These are phyloP conservation scores for Penicillium sp. DNA, from an alignment of 2,329 filamentous ascomycete genomes.

Conservation along the genomic window DNA sequence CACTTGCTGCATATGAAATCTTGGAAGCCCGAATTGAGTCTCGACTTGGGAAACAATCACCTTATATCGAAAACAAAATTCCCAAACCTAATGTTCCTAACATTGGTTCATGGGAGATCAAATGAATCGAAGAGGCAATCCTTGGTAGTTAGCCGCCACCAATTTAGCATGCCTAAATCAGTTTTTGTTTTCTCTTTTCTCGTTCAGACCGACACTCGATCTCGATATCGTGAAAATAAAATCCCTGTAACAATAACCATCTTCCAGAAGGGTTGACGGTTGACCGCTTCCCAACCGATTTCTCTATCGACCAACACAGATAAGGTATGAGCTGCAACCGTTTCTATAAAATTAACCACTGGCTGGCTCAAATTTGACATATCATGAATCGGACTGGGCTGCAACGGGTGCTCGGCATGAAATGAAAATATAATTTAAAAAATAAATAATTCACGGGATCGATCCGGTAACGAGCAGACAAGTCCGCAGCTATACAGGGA, in stretches of 20 bases:
- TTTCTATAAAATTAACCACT: too few relatives aligned
- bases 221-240: too few relatives aligned
- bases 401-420: slow-evolving; percentile 18
- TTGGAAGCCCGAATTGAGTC: not conserved
- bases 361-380: too few relatives aligned
- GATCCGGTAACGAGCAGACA: slow-evolving; percentile 8
- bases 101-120: not conserved
- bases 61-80: not conserved
- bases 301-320: slow-evolving; percentile 6
- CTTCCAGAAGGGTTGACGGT: not conserved
- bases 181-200: too few relatives aligned
- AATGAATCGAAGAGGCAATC: not conserved
- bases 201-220: slow-evolving; percentile 2
- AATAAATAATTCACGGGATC: not conserved
- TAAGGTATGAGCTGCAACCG: slow-evolving; percentile 1
- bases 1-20: slow-evolving; percentile 9
- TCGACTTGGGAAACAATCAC: not conserved
- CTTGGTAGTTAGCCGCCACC: not conserved
- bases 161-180: slow-evolving; percentile 4
- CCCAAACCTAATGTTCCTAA: not conserved
- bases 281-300: slow-evolving; percentile 24
- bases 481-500: slow-evolving; percentile 1
- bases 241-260: not conserved
- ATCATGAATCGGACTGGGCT: slow-evolving; percentile 14
- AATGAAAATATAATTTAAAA: not conserved